A percentile compares a stretch with the other conserved stretches of the same genome.
Conservation (phyloP, 106 monocot species). For the Dactylorhiza incarnata region DNA sequence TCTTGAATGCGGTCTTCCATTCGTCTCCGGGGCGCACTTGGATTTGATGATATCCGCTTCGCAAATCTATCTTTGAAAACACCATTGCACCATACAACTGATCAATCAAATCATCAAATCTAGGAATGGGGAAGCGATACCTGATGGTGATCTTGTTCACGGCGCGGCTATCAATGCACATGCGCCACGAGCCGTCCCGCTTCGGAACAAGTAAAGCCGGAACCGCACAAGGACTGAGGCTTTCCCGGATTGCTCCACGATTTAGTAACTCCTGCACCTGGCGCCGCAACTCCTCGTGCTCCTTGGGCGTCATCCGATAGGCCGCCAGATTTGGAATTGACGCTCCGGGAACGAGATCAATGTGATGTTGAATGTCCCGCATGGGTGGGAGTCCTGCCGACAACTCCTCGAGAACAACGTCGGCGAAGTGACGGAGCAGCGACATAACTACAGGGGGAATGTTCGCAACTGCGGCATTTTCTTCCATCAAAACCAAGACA, state of each 20-base stretch:
- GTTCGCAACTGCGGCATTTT: too few relatives aligned
- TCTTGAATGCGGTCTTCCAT: background rate
- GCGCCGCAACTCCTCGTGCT: too few relatives aligned
- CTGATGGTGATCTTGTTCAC: background rate
- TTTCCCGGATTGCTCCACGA: too few relatives aligned
- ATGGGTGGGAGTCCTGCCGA: too few relatives aligned
- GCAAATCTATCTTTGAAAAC: too few relatives aligned
- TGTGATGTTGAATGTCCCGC: background rate
- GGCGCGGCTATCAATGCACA: background rate
- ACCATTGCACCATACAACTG: background rate
- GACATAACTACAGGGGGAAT: too few relatives aligned
- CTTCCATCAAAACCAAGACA: too few relatives aligned
- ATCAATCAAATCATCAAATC: background rate
- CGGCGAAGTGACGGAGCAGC: fast-evolving
- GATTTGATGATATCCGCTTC: background rate
- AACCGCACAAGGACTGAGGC: background rate
- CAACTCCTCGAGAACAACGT: too few relatives aligned
- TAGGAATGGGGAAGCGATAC: background rate
- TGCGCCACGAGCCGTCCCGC: background rate
- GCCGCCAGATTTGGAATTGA: too few relatives aligned
- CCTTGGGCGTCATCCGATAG: too few relatives aligned
- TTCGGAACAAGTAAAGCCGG: background rate
- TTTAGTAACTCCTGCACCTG: too few relatives aligned
- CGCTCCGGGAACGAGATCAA: too few relatives aligned
- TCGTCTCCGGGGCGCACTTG: background rate